A percentile compares a stretch with the other conserved stretches of the same genome.
Conservation (phyloP, 2,329 filamentous ascomycete species). For the Xylariaceae sp. region DNA sequence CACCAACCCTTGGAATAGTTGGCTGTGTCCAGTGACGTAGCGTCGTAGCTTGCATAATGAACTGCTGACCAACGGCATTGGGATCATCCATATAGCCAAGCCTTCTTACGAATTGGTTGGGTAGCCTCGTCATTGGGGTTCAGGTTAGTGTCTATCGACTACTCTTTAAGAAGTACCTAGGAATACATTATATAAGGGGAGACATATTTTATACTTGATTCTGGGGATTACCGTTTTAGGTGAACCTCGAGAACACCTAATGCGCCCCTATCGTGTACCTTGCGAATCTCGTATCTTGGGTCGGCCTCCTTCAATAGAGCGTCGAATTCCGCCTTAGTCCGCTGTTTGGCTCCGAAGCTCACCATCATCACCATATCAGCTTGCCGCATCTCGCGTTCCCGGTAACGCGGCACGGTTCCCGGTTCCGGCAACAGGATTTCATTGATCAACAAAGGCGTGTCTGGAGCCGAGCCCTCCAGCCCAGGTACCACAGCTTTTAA, state of each 20-base stretch:
- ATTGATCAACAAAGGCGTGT: constrained; percentile 30
- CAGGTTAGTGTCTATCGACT: too few species aligned
- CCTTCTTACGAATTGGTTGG: too few species aligned
- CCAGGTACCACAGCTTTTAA: constrained; percentile 30
- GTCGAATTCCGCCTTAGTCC: constrained; percentile 28
- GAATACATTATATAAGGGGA: too few species aligned
- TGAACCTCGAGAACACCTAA: constrained; percentile 6
- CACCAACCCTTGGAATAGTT: too few species aligned
- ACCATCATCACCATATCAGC: constrained; percentile 34
- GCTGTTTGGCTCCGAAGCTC: constrained; percentile 29
- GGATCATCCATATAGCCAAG: too few species aligned
- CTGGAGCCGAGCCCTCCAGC: constrained; percentile 22
- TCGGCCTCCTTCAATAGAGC: constrained; percentile 20
- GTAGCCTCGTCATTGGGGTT: too few species aligned
- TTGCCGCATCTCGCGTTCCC: constrained; percentile 27
- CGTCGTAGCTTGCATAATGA: too few species aligned
- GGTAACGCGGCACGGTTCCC: background rate
- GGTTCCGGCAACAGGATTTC: constrained; percentile 26
- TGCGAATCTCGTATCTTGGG: constrained; percentile 15
- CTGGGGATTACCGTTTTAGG: too few species aligned
- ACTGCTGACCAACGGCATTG: too few species aligned
- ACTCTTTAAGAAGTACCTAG: too few species aligned
- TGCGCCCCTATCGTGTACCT: background rate
- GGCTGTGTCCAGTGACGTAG: too few species aligned
- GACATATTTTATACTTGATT: too few species aligned